Percentiles rank a stretch among this genome's conserved stretches.
phyloP scores from a whole-genome alignment of 1,284 basidiomycete species.

The Lentinula novae-zelandiae region DNA sequence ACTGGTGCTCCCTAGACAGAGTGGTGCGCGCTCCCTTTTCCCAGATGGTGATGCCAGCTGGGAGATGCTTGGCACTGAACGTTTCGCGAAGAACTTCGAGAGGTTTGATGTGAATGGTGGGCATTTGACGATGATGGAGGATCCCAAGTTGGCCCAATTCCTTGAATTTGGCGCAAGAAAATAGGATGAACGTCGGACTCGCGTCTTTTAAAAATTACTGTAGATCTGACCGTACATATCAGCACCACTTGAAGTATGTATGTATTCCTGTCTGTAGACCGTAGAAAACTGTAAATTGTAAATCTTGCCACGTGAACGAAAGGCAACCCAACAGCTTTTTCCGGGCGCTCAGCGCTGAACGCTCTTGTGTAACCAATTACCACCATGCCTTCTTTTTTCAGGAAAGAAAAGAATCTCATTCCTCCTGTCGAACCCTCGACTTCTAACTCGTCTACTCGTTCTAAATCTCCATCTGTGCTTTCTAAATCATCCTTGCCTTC shows the following conservation, averaged over 20 bases:
- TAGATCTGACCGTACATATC: no score
- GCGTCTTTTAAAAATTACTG: neutral
- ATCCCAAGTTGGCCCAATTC: conserved; percentile 5
- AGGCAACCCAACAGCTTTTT: neutral
- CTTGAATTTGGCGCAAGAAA: neutral
- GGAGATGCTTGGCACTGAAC: conserved; percentile 1
- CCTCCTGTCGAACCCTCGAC: conserved; percentile 52
- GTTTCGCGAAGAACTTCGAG: neutral
- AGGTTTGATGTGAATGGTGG: conserved; percentile 7
- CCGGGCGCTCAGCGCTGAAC: neutral
- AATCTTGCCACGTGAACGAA: no score
- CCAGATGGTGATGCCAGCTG: neutral
- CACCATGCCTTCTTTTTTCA: conserved; percentile 74
- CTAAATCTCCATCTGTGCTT: conserved; percentile 16
- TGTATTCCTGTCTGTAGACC: no score
- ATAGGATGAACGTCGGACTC: neutral
- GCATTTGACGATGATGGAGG: conserved; percentile 6
- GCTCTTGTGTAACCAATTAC: neutral
- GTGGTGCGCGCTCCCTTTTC: conserved; percentile 1
- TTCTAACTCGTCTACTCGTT: conserved; percentile 18
- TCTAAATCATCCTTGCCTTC: conserved; percentile 37
- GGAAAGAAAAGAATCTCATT: conserved; percentile 64
- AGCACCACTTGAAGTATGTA: no score
- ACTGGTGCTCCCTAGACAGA: neutral
- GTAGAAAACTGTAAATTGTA: no score